These are phyloP conservation scores for Phialemoniopsis sp. DNA, from an alignment of 2,329 filamentous ascomycete species.

Conservation along the genomic window DNA sequence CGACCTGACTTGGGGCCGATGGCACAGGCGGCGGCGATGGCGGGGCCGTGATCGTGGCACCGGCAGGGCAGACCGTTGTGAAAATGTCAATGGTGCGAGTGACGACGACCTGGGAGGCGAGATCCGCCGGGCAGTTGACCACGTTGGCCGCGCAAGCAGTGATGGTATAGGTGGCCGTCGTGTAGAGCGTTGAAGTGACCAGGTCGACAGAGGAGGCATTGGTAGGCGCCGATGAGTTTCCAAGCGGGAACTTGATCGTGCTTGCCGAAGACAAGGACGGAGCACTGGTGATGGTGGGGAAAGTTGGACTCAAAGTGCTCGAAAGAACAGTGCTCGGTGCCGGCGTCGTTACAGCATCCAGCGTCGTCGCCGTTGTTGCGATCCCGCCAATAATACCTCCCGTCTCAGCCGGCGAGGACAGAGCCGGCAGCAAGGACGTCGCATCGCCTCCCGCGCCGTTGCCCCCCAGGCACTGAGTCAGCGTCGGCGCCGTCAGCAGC, in stretches of 20 bases:
- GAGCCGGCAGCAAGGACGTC: too few species aligned
- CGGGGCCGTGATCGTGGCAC: background rate
- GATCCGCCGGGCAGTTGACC: conserved; percentile 20
- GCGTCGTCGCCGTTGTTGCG: too few species aligned
- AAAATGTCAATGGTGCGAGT: conserved; percentile 15
- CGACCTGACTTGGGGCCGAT: conserved; percentile 2
- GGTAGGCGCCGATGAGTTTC: background rate
- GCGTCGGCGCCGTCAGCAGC: conserved; percentile 28
- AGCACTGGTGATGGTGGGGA: too few species aligned
- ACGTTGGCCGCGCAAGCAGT: conserved; percentile 20
- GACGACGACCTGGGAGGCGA: conserved; percentile 18
- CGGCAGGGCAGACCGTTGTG: conserved; percentile 18
- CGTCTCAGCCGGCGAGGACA: too few species aligned
- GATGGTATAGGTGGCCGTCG: conserved; percentile 21
- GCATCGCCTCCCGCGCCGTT: background rate
- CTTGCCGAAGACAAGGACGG: too few species aligned
- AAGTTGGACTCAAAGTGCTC: too few species aligned
- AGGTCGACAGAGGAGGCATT: background rate
- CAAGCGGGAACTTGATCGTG: too few species aligned
- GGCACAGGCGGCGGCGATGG: conserved; percentile 1
- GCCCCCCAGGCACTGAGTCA: conserved; percentile 26
- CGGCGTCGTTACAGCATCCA: too few species aligned
- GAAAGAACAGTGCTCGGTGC: too few species aligned
- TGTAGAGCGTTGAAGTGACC: conserved; percentile 15
- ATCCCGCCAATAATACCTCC: too few species aligned